phyloP scores from a whole-genome alignment of 331 rosid genomes.

The Saraca asoca region DNA sequence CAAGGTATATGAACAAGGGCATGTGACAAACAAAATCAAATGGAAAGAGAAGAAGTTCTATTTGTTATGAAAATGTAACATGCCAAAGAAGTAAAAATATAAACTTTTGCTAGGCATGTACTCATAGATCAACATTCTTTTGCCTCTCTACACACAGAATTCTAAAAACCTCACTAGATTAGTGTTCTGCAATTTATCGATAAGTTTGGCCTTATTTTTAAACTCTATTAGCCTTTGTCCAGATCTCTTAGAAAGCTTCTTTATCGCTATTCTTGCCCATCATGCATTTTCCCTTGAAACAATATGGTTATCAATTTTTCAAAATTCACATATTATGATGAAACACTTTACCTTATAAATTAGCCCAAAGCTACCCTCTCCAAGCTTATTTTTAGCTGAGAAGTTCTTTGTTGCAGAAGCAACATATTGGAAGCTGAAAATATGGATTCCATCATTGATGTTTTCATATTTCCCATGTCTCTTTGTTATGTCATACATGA shows the following conservation, averaged over 20 bases:
- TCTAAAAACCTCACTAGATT: slow-evolving; percentile 50
- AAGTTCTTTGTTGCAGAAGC: slow-evolving; percentile 31
- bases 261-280: slow-evolving; percentile 43
- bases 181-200: slow-evolving; percentile 47
- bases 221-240: slow-evolving; percentile 45
- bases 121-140: slow-evolving; percentile 42
- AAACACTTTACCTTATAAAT: slow-evolving; percentile 28
- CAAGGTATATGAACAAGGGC: too few relatives aligned
- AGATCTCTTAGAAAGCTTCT: slow-evolving; percentile 36
- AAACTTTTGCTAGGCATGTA: slow-evolving; percentile 44
- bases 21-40: too few relatives aligned
- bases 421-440: slow-evolving; percentile 33
- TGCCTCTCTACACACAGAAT: slow-evolving; percentile 36
- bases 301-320: too few relatives aligned
- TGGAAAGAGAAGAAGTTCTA: too few relatives aligned
- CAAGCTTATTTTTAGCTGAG: slow-evolving; percentile 35
- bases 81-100: slow-evolving; percentile 41
- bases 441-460: slow-evolving; percentile 19
- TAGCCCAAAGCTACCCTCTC: slow-evolving; percentile 40
- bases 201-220: slow-evolving; percentile 44
- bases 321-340: not conserved
- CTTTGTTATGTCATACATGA: slow-evolving; percentile 6
- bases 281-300: slow-evolving; percentile 19
- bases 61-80: not conserved
- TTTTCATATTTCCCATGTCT: slow-evolving; percentile 17